Evolutionary conservation across 257 asterid genomes (phyloP), one percentile per base, ranked within the genome.

Genomic region (Solanum medicagineum): DNA sequence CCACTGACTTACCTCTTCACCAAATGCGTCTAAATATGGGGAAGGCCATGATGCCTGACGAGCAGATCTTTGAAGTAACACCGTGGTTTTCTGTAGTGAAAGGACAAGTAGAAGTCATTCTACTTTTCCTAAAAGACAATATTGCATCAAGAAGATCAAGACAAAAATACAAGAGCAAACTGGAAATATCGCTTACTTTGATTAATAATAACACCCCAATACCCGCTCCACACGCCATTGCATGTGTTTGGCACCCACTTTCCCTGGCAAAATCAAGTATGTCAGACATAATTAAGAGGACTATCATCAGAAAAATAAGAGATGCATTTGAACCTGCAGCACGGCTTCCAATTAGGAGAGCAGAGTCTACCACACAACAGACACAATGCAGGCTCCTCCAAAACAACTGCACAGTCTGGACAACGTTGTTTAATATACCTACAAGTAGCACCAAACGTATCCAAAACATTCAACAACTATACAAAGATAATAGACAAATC

Each of bases 31-130:
- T 91, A 97, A 93, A 88, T 97, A 97, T 6, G 97, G 99, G 70
- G 99, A 97, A 69, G 98, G 98, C 99, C 99, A 97, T 53, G 94
- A 93, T 83, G 99, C 97, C 90, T 94, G 98, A 83, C 95, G 97
- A 85, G 97, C 96, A 80, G 96, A 93, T 88, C 98, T 91, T 89
- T 97, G 99, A 81, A 97, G 98, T 89, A 97, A 88, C 83, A 97
- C 91, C 54, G 98, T 92, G 80, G 99, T 97, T 92, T 89, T 94
- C 99, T 97, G 88, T 85, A 86, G 59, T 65, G 83, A 82, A 20
- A 85, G 40, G 81, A 47, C 55, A 44, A 53, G 44, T 26, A 77
- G 9, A 79, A 79, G 49, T 29, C 66, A 79, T 79, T 53, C 83
- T 29, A 53, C 83, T 53, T 26, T 29, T 54, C 83, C 66, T 53